Evolutionary conservation across 305 asterid genomes (phyloP), one percentile per base, ranked within the genome.

Genomic region (Fraxinus dipetala): DNA sequence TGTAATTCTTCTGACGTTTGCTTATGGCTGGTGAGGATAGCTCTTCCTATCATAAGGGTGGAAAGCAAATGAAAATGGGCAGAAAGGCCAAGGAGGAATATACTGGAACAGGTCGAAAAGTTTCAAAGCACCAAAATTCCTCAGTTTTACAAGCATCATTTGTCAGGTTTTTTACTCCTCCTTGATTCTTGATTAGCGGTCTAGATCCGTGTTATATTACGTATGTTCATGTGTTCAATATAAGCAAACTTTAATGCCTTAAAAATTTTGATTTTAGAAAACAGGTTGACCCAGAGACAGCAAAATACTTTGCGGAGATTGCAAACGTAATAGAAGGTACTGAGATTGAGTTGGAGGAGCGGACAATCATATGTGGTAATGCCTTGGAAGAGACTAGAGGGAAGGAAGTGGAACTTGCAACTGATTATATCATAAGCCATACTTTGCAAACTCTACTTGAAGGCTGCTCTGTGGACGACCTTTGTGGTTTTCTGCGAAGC

Each of bases 341-440:
- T 6, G 98, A 93, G 81, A 78, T 96, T 28, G 98, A 93, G 73
- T 38, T 87, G 78, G 98, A 96, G 78, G 96, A 96, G 87, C 91
- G 97, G 79, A 80, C 94, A 5, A 85, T 80, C 72, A 87, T 96
- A 79, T 94, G 99, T 78, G 95, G 95, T 54, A 96, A 87, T 85
- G 98, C 99, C 31, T 86, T 96, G 90, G 99, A 93, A 84, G 98
- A 94, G 87, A 93, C 99, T 3, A 91, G 89, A 86, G 98, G 98
- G 76, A 96, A 93, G 89, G 98, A 94, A 90, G 90, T 89, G 13
- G 98, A 93, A 79, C 95, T 96, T 79, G 94, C 98, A 63, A 94
- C 98, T 81, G 99, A 96, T 88, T 96, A 96, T 86, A 90, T 93
- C 51, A 86, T 96, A 76, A 94, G 99, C 87, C 99, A 96, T 80